Percentiles rank a stretch among this genome's conserved stretches.
These are phyloP conservation scores for Neonectria hederae DNA, from an alignment of 2,329 filamentous ascomycete genomes.

Conservation along the genomic window DNA sequence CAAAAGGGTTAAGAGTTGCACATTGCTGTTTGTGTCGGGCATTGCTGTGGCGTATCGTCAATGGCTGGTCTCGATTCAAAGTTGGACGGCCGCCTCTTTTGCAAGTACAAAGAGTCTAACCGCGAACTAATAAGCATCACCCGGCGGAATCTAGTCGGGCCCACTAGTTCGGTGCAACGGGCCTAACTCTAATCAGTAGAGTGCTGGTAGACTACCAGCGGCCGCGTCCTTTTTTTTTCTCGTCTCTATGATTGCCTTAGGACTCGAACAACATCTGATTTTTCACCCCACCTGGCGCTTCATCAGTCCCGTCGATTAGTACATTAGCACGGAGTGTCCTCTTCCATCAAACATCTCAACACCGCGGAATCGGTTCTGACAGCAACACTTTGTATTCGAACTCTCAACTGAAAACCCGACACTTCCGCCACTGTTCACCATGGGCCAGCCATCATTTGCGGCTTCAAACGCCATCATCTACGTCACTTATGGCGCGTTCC, in stretches of 20 bases:
- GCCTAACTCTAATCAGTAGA: neutral
- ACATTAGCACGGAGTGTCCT: neutral
- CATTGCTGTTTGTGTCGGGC: too few relatives aligned
- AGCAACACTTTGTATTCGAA: neutral
- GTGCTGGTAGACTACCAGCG: too few relatives aligned
- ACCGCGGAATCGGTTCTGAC: neutral
- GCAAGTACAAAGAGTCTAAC: too few relatives aligned
- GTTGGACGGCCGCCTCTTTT: too few relatives aligned
- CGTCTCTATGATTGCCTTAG: neutral
- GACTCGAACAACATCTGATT: neutral
- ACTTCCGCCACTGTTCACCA: constrained; percentile 48
- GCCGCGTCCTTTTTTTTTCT: neutral
- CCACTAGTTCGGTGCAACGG: neutral
- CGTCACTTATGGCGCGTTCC: constrained; percentile 78
- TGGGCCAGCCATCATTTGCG: constrained; percentile 79
- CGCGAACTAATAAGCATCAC: too few relatives aligned
- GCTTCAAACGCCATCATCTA: constrained; percentile 88
- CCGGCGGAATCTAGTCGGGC: neutral
- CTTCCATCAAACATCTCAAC: neutral
- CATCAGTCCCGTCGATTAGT: neutral
- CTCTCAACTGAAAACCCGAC: neutral
- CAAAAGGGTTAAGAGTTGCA: too few relatives aligned
- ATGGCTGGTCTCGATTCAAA: too few relatives aligned
- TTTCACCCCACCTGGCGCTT: neutral
- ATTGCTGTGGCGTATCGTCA: too few relatives aligned